phyloP scores from a whole-genome alignment of 2,329 filamentous ascomycete species.

The Nannizzia gypsea region DNA sequence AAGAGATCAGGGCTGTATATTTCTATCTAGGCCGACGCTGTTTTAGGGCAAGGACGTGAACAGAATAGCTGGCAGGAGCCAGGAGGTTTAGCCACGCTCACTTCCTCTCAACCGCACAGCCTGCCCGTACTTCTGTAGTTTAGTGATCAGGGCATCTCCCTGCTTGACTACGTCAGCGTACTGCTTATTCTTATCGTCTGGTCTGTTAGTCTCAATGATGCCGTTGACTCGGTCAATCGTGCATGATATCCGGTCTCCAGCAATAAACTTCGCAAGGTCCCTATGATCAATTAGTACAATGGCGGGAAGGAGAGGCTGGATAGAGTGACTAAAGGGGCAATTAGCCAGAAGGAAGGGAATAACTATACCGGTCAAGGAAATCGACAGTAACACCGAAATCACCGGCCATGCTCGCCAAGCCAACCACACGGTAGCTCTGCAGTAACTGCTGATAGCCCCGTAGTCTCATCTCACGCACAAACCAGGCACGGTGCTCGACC shows the following conservation, averaged over 20 bases:
- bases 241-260: conserved; percentile 83
- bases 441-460: conserved; percentile 93
- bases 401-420: conserved; percentile 91
- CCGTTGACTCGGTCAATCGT: conserved; percentile 95
- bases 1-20: neutral
- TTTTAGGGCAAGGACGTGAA: neutral
- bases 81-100: conserved; percentile 58
- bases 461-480: conserved; percentile 94
- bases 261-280: conserved; percentile 94
- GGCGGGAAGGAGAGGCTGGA: conserved; percentile 13
- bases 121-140: conserved; percentile 98
- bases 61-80: neutral
- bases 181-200: conserved; percentile 99
- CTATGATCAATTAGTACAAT: conserved; percentile 35
- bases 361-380: conserved; percentile 72
- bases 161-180: conserved; percentile 97
- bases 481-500: conserved; percentile 92
- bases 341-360: conserved; percentile 3
- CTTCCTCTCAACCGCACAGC: conserved; percentile 87
- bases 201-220: conserved; percentile 94
- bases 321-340: no score
- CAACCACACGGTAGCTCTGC: conserved; percentile 93
- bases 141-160: conserved; percentile 94
- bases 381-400: conserved; percentile 96
- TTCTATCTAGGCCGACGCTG: neutral